Conservation (phyloP, 108 stramenopile genomes). For the Cyclotella cryptica region DNA sequence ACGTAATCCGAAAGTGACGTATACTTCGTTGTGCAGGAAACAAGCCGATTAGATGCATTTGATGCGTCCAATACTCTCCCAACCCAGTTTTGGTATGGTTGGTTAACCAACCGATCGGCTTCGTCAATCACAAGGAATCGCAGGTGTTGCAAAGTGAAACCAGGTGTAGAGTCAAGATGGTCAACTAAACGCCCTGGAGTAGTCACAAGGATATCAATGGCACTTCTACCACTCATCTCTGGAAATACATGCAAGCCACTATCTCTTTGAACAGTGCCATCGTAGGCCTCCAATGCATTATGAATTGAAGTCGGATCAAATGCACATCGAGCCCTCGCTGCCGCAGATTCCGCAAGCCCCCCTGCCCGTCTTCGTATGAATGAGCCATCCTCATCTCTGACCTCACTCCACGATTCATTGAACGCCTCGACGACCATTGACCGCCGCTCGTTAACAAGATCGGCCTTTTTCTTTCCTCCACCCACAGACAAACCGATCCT, state of each 20-base stretch:
- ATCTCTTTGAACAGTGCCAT: conserved; percentile 43
- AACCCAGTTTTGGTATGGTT: conserved; percentile 95
- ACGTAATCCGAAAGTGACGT: conserved; percentile 33
- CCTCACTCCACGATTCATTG: conserved; percentile 34
- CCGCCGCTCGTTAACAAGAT: conserved; percentile 51
- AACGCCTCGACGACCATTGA: conserved; percentile 47
- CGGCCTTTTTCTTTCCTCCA: conserved; percentile 50
- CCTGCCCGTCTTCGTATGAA: conserved; percentile 39
- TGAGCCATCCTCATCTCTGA: conserved; percentile 35
- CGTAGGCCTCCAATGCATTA: conserved; percentile 42
- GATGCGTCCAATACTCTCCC: conserved; percentile 73
- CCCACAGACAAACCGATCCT: conserved; percentile 91
- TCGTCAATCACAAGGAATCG: conserved; percentile 94
- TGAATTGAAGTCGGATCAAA: conserved; percentile 48
- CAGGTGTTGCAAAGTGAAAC: conserved; percentile 93
- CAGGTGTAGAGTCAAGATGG: conserved; percentile 92
- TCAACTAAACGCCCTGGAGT: conserved; percentile 95
- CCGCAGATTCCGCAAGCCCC: conserved; percentile 39
- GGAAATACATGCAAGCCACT: conserved; percentile 40
- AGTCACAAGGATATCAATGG: conserved; percentile 93
- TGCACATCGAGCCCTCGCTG: conserved; percentile 41
- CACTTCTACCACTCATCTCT: conserved; percentile 50
- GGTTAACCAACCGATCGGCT: conserved; percentile 92
- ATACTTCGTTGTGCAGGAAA: background rate
- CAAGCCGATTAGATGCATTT: conserved; percentile 39